Percentiles rank a stretch among this genome's conserved stretches.
These are phyloP conservation scores for Galerina sulciceps DNA, from an alignment of 768 basidiomycete species.

Conservation along the genomic window DNA sequence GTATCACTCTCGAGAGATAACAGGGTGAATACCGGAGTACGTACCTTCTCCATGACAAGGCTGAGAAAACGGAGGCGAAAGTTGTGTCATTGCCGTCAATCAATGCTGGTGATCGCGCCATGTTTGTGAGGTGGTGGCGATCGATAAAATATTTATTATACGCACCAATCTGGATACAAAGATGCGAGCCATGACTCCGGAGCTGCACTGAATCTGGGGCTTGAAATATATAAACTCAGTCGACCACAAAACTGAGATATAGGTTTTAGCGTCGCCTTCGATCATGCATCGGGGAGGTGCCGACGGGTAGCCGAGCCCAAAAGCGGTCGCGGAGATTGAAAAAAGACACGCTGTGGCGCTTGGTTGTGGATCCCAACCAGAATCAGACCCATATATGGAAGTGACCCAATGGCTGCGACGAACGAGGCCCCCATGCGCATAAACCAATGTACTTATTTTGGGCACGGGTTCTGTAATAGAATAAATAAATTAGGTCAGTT, in stretches of 20 bases:
- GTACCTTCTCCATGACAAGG: neutral
- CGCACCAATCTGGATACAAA: constrained; percentile 1
- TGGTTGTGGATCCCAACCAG: constrained; percentile 29
- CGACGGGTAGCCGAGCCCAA: constrained; percentile 12
- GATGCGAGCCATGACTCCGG: constrained; percentile 8
- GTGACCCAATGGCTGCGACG: constrained; percentile 1
- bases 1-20: no score
- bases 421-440: constrained; percentile 17
- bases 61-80: neutral
- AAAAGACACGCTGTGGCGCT: constrained; percentile 21
- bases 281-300: constrained; percentile 6
- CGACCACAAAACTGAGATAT: neutral
- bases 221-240: neutral
- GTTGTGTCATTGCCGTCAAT: neutral
- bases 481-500: constrained; percentile 15
- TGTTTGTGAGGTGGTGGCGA: neutral
- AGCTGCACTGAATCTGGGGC: neutral
- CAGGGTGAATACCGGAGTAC: no score
- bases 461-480: constrained; percentile 7
- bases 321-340: constrained; percentile 22
- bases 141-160: constrained; percentile 5
- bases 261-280: neutral
- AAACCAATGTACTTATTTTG: constrained; percentile 1
- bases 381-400: constrained; percentile 21
- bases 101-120: neutral